Conservation (phyloP, 768 basidiomycete genomes). For the Fistulinella prunicolor region DNA sequence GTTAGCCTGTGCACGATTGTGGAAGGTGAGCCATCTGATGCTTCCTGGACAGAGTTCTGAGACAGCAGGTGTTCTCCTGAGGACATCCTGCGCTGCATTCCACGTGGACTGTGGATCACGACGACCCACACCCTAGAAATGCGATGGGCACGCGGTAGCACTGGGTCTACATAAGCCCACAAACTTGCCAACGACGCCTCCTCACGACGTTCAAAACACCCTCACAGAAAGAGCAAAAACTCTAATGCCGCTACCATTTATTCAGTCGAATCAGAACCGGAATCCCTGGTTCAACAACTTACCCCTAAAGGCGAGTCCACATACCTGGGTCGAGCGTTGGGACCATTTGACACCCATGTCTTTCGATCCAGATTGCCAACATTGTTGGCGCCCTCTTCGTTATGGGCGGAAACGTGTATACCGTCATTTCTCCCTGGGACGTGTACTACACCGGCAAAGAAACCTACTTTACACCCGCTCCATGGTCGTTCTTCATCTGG, state of each 20-base stretch:
- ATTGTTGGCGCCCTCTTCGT: slow-evolving; percentile 54
- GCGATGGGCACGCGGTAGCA: slow-evolving; percentile 25
- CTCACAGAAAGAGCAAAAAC: slow-evolving; percentile 1
- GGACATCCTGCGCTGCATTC: slow-evolving; percentile 10
- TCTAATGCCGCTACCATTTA: slow-evolving; percentile 26
- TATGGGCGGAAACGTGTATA: slow-evolving; percentile 60
- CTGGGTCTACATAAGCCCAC: slow-evolving; percentile 27
- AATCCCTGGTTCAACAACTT: slow-evolving; percentile 46
- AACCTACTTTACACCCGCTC: slow-evolving; percentile 67
- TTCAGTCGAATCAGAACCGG: slow-evolving; percentile 19
- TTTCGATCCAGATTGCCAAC: slow-evolving; percentile 44
- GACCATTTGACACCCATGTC: slow-evolving; percentile 4
- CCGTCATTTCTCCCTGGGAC: slow-evolving; percentile 51
- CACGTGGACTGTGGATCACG: slow-evolving; percentile 19
- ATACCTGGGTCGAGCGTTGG: not conserved
- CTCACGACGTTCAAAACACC: slow-evolving; percentile 10
- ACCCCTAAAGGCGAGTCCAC: slow-evolving; percentile 48
- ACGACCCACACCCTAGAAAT: slow-evolving; percentile 22
- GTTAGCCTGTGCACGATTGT: not conserved
- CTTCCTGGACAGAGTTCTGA: slow-evolving; percentile 5
- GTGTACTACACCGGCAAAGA: slow-evolving; percentile 49
- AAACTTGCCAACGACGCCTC: slow-evolving; percentile 9
- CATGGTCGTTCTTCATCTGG: slow-evolving; percentile 64
- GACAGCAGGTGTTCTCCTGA: not conserved
- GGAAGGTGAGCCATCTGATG: not conserved